These are phyloP conservation scores for Aristolochia contorta DNA, from an alignment of 164 flowering plant species.

Conservation along the genomic window DNA sequence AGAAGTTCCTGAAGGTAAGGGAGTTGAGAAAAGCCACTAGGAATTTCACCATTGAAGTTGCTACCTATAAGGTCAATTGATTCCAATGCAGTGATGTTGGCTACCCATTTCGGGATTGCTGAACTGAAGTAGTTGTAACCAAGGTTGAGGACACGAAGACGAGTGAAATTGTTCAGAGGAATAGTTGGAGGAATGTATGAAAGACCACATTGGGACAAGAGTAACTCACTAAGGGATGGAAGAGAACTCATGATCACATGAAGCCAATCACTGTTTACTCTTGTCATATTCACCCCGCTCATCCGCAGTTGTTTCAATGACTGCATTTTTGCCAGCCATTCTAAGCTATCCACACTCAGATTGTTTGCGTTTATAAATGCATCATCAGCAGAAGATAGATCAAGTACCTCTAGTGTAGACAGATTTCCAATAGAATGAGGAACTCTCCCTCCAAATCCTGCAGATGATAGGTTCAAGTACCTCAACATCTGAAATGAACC, in stretches of 20 bases:
- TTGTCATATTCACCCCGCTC: neutral
- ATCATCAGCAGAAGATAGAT: slow-evolving; percentile 1
- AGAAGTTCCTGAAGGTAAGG: neutral
- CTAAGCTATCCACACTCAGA: neutral
- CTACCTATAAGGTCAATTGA: neutral
- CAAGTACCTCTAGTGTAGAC: slow-evolving; percentile 1
- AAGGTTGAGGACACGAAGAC: slow-evolving; percentile 9
- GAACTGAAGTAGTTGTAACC: neutral
- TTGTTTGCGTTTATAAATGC: too few species aligned
- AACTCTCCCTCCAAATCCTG: slow-evolving; percentile 5
- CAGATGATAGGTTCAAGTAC: slow-evolving; percentile 5
- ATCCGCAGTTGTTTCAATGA: slow-evolving; percentile 6
- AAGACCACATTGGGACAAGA: slow-evolving; percentile 1
- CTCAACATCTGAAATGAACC: slow-evolving; percentile 8
- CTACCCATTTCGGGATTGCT: neutral
- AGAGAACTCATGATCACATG: neutral
- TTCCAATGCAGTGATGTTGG: slow-evolving; percentile 1
- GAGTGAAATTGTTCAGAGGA: slow-evolving; percentile 6
- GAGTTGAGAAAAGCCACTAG: neutral
- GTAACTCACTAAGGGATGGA: slow-evolving; percentile 8
- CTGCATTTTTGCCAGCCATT: neutral
- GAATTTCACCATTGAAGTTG: neutral
- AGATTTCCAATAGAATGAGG: slow-evolving; percentile 13
- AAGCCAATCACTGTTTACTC: neutral
- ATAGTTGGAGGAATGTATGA: neutral